Conservation (phyloP, 2,329 filamentous ascomycete species). For the Zymoseptoria crescenta region DNA sequence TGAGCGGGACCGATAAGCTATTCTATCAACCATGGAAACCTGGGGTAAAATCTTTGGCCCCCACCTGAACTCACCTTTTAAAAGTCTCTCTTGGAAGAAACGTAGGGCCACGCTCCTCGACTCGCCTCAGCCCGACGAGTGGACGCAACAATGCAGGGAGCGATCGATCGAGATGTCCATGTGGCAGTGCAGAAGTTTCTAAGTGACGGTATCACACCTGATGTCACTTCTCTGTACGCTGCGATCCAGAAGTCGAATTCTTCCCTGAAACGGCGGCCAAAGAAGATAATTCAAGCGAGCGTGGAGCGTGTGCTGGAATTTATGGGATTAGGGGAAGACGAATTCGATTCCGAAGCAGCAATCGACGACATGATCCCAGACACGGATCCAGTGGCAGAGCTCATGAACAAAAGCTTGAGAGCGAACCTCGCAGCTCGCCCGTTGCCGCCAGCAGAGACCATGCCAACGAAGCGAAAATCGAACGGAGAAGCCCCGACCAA, state of each 20-base stretch:
- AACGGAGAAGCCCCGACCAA: slow-evolving; percentile 63
- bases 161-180: slow-evolving; percentile 51
- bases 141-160: background rate
- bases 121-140: background rate
- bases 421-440: slow-evolving; percentile 17
- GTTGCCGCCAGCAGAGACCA: slow-evolving; percentile 19
- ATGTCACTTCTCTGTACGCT: slow-evolving; percentile 54
- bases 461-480: slow-evolving; percentile 46
- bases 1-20: background rate
- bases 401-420: slow-evolving; percentile 53
- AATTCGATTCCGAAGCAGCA: slow-evolving; percentile 45
- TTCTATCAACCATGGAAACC: background rate
- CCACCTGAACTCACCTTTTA: background rate
- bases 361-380: slow-evolving; percentile 36
- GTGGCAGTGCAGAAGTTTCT: slow-evolving; percentile 24
- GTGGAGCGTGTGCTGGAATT: slow-evolving; percentile 75
- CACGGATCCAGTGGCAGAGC: slow-evolving; percentile 32
- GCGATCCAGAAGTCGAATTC: slow-evolving; percentile 81
- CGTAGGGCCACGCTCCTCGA: background rate
- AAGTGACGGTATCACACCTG: slow-evolving; percentile 17
- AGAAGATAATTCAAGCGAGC: slow-evolving; percentile 71
- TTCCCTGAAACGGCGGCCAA: slow-evolving; percentile 72
- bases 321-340: slow-evolving; percentile 54
- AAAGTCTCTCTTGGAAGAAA: background rate
- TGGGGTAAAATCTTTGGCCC: background rate